These are phyloP conservation scores for Thalassiosira mediterranea DNA, from an alignment of 352 stramenopile species.

Conservation along the genomic window DNA sequence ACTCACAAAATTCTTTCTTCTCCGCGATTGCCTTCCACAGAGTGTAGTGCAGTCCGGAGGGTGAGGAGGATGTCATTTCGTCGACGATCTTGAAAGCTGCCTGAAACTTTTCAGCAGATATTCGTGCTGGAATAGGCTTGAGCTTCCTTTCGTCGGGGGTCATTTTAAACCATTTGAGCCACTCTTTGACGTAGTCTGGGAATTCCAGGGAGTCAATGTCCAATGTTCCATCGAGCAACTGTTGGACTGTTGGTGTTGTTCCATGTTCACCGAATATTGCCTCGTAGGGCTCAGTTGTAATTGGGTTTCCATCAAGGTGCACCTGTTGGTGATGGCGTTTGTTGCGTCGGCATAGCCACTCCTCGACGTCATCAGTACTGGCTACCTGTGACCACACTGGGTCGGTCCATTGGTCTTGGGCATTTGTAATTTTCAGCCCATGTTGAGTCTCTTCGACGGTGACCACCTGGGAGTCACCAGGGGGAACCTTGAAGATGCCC, in stretches of 20 bases:
- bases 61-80: conserved; percentile 12
- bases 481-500: conserved; percentile 8
- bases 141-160: not conserved
- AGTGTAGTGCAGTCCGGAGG: conserved; percentile 2
- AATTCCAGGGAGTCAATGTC: not conserved
- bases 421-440: not conserved
- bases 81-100: not conserved
- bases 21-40: not conserved
- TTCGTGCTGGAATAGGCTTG: not conserved
- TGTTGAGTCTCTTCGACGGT: not conserved
- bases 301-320: not conserved
- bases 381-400: not conserved
- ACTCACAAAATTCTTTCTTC: not conserved
- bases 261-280: not conserved
- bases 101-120: not conserved
- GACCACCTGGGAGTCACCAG: not conserved
- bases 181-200: not conserved
- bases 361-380: not conserved
- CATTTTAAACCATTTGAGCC: not conserved
- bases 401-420: not conserved
- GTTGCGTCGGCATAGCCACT: not conserved
- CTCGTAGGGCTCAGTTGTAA: not conserved
- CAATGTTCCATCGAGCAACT: not conserved
- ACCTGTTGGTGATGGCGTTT: conserved; percentile 1
- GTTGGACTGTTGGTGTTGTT: not conserved